Conservation (phyloP, 345 rosid species). For the Orychophragmus violaceus region DNA sequence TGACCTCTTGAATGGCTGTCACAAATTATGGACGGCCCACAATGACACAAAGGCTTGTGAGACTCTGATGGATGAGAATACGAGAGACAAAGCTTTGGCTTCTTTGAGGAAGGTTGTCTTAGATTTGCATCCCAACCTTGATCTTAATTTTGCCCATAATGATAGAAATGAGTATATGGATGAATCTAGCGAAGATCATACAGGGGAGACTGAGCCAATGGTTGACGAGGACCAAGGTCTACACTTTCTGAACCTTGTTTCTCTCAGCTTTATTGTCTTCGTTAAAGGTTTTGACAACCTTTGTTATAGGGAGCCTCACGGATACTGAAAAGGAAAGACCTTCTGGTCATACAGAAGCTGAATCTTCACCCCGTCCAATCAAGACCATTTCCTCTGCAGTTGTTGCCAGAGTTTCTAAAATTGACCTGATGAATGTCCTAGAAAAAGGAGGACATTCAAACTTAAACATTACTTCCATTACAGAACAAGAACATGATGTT, state of each 20-base stretch:
- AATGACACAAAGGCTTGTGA: slow-evolving; percentile 26
- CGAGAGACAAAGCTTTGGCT: slow-evolving; percentile 37
- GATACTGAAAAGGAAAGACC: no score
- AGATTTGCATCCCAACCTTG: slow-evolving; percentile 11
- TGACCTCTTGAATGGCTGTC: slow-evolving; percentile 29
- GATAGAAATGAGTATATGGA: slow-evolving; percentile 9
- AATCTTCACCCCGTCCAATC: neutral
- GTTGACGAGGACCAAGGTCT: slow-evolving; percentile 18
- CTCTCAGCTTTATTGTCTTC: no score
- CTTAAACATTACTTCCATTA: neutral
- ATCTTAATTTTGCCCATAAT: no score
- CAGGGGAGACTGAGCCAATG: neutral
- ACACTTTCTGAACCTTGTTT: neutral
- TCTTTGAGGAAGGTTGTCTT: slow-evolving; percentile 16
- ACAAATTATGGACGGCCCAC: slow-evolving; percentile 42
- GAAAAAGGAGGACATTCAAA: slow-evolving; percentile 4
- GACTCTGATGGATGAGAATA: slow-evolving; percentile 32
- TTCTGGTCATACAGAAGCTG: neutral
- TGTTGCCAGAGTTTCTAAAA: slow-evolving; percentile 2
- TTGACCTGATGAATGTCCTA: slow-evolving; percentile 13
- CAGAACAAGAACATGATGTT: slow-evolving; percentile 9
- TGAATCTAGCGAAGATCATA: slow-evolving; percentile 10
- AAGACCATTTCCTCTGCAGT: slow-evolving; percentile 15
- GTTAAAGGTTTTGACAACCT: no score
- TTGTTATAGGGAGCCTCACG: no score